Conservation (phyloP, 805 yeast species). For the Barnettozyma sucrosica region DNA sequence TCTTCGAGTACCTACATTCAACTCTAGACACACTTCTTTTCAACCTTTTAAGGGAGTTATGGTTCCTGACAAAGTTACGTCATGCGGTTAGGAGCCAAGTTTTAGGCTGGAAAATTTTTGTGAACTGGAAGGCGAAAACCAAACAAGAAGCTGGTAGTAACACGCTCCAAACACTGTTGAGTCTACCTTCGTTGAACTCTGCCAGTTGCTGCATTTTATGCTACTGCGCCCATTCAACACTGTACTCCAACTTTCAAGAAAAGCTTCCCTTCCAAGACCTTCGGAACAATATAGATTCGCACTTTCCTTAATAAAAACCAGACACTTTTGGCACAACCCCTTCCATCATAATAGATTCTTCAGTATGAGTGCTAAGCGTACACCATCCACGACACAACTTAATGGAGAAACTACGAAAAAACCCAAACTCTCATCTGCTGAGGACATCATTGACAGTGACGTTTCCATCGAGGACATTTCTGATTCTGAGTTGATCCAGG, state of each 20-base stretch:
- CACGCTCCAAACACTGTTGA: not conserved
- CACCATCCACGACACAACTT: not conserved
- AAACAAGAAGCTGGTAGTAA: not conserved
- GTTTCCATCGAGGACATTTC: conserved; percentile 6
- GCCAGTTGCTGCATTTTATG: not conserved
- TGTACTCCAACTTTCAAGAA: not conserved
- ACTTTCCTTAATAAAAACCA: not conserved
- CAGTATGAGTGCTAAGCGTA: not conserved
- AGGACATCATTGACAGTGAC: conserved; percentile 1
- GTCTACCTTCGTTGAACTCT: not conserved
- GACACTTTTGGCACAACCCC: not conserved
- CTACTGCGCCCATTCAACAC: not conserved
- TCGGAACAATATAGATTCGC: not conserved
- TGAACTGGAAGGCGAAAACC: not conserved
- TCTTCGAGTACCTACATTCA: no score
- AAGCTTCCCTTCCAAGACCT: not conserved
- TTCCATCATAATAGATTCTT: not conserved
- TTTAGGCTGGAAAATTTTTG: not conserved
- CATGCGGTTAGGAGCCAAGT: not conserved
- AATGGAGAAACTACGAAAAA: not conserved
- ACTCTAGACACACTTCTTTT: no score
- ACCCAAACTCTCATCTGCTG: not conserved
- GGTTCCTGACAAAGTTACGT: not conserved
- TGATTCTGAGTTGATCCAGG: not conserved
- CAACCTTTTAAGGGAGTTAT: no score